Conservation (phyloP, 345 rosid species). For the Syzygium oleosum region DNA sequence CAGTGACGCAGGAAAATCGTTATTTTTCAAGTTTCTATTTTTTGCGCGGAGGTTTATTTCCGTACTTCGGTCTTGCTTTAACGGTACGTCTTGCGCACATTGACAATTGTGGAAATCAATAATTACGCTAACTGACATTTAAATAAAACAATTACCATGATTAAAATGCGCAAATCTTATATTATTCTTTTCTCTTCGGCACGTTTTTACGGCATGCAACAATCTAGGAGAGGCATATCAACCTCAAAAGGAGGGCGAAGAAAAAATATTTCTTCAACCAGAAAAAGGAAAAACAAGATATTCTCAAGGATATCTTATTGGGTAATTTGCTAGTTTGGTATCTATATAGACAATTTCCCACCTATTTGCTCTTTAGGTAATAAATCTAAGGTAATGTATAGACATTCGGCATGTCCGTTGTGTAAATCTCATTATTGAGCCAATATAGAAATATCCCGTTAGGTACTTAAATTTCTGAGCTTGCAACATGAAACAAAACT, state of each 20-base stretch:
- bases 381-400: not conserved
- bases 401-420: not conserved
- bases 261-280: not conserved
- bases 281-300: not conserved
- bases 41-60: not conserved
- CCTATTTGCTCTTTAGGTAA: not conserved
- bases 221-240: not conserved
- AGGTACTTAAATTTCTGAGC: not conserved
- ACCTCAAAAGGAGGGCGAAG: not conserved
- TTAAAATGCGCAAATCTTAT: not conserved
- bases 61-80: not conserved
- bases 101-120: not conserved
- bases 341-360: not conserved
- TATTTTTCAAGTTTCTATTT: rapidly evolving
- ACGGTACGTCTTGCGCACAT: not conserved
- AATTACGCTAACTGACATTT: not conserved
- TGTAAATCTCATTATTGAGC: not conserved
- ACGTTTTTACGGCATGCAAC: not conserved
- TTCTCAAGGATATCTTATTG: not conserved
- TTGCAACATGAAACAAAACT: not conserved
- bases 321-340: not conserved
- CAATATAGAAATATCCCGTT: not conserved
- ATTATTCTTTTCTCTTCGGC: not conserved
- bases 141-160: not conserved
- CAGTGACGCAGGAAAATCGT: not conserved